Evolutionary conservation across 345 rosid species (phyloP).

Genomic region (Draba incana): DNA sequence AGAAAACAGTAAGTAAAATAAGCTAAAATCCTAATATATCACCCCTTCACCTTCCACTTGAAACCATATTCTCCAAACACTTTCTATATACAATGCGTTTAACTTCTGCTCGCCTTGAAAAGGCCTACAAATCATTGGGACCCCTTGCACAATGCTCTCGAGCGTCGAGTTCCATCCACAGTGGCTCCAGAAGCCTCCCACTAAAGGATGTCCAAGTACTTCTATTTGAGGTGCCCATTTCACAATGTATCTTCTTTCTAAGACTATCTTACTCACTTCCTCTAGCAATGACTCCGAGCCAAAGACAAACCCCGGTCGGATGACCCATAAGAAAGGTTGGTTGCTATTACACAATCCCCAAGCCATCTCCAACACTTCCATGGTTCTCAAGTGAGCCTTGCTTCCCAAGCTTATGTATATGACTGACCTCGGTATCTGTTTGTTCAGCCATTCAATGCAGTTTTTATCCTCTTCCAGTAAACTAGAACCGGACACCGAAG

Average conservation of each 20-base stretch:
- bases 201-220: slow-evolving; percentile 35
- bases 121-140: slow-evolving; percentile 46
- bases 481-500: slow-evolving; percentile 1
- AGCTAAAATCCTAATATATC: no score
- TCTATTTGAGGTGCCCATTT: slow-evolving; percentile 45
- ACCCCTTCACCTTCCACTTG: slow-evolving; percentile 9
- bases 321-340: slow-evolving; percentile 46
- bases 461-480: slow-evolving; percentile 38
- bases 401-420: slow-evolving; percentile 69
- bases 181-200: slow-evolving; percentile 46
- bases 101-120: slow-evolving; percentile 40
- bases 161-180: slow-evolving; percentile 48
- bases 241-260: slow-evolving; percentile 32
- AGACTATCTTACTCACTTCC: slow-evolving; percentile 22
- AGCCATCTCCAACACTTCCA: slow-evolving; percentile 39
- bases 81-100: slow-evolving; percentile 33
- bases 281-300: slow-evolving; percentile 28
- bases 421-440: slow-evolving; percentile 48
- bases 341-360: slow-evolving; percentile 42
- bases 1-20: no score
- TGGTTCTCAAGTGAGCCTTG: slow-evolving; percentile 30
- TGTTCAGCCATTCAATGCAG: slow-evolving; percentile 58
- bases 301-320: slow-evolving; percentile 12
- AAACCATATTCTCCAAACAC: slow-evolving; percentile 30
- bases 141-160: slow-evolving; percentile 44